Conservation (phyloP, 345 rosid species). For the Firmiana major region DNA sequence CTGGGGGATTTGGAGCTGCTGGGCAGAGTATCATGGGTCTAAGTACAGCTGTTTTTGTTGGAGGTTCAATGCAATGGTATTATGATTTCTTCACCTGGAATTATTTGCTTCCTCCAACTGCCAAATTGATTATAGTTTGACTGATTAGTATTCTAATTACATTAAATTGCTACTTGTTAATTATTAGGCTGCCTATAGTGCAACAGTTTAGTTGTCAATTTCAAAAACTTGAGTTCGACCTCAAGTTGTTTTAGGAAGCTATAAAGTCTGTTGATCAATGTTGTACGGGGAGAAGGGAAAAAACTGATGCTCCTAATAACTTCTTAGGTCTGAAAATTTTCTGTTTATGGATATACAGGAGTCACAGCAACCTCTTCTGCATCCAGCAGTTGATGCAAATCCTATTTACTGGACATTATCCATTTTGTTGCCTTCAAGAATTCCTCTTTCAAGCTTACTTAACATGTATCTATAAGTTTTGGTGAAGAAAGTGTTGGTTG, state of each 20-base stretch:
- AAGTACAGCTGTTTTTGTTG: slow-evolving; percentile 50
- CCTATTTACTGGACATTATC: background rate
- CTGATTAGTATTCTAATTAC: background rate
- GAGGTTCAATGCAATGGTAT: slow-evolving; percentile 52
- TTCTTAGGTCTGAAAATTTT: background rate
- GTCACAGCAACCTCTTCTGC: background rate
- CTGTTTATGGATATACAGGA: background rate
- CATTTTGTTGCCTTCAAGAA: background rate
- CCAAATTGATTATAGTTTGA: background rate
- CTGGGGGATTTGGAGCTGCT: slow-evolving; percentile 61
- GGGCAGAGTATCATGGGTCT: slow-evolving; percentile 59
- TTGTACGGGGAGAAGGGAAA: background rate
- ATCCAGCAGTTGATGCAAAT: background rate
- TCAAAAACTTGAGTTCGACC: background rate
- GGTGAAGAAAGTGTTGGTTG: background rate
- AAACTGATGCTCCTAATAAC: background rate
- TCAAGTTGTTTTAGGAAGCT: background rate
- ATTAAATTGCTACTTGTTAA: background rate
- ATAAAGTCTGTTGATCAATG: background rate
- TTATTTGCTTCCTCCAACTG: background rate
- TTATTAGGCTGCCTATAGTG: background rate
- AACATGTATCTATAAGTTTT: background rate
- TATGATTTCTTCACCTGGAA: slow-evolving; percentile 1
- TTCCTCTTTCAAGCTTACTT: background rate
- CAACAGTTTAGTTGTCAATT: background rate